Percentiles rank a stretch among this genome's conserved stretches.
Evolutionary conservation across 768 basidiomycete genomes (phyloP).

Genomic region (Trametes gibbosa): DNA sequence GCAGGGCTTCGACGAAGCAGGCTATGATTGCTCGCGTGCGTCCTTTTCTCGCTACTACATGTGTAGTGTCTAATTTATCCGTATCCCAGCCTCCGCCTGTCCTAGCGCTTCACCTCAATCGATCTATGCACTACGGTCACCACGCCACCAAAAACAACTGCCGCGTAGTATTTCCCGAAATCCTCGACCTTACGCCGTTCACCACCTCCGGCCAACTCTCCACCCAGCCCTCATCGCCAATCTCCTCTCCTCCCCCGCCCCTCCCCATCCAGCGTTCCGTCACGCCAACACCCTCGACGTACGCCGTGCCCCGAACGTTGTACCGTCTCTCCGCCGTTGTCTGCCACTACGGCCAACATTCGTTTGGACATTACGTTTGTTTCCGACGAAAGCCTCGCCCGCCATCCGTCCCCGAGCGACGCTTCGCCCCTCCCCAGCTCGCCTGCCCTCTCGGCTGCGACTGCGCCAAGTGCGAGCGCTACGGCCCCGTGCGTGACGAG

Average conservation of each 20-base stretch:
- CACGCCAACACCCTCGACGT: constrained; percentile 56
- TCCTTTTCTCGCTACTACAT: constrained; percentile 17
- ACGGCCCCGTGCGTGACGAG: constrained; percentile 59
- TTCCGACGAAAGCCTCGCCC: constrained; percentile 79
- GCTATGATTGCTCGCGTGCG: constrained; percentile 88
- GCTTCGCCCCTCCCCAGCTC: constrained; percentile 39
- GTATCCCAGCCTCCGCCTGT: constrained; percentile 72
- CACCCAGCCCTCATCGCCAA: constrained; percentile 63
- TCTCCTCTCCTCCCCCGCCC: constrained; percentile 59
- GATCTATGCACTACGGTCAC: constrained; percentile 80
- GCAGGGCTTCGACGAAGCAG: constrained; percentile 79
- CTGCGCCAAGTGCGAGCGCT: constrained; percentile 44
- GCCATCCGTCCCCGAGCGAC: constrained; percentile 36
- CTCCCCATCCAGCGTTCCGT: constrained; percentile 43
- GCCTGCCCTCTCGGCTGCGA: constrained; percentile 44
- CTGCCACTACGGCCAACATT: constrained; percentile 90
- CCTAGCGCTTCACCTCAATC: constrained; percentile 86
- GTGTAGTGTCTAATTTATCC: too few relatives aligned
- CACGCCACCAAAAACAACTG: constrained; percentile 82
- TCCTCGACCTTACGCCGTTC: constrained; percentile 86
- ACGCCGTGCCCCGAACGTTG: constrained; percentile 56
- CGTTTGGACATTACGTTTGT: constrained; percentile 93
- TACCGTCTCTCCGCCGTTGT: constrained; percentile 87
- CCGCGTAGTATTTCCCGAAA: constrained; percentile 77
- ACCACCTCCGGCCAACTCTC: constrained; percentile 80